phyloP scores from a whole-genome alignment of 768 basidiomycete species.

The Floccularia luteovirens region DNA sequence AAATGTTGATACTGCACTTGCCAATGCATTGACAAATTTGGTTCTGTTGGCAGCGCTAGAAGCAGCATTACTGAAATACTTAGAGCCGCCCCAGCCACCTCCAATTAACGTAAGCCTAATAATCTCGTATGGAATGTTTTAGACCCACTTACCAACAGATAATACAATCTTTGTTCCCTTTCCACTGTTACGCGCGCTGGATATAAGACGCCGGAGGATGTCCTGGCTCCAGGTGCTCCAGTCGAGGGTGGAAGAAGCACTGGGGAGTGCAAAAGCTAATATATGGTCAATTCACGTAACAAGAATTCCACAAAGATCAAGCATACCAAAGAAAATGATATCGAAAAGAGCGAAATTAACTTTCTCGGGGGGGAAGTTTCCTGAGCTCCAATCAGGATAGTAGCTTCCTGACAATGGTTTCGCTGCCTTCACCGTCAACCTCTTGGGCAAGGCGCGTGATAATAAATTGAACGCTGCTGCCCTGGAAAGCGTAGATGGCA shows the following conservation, averaged over 20 bases:
- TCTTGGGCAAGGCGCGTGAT: conserved; percentile 8
- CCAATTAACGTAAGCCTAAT: background rate
- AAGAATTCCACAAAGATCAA: background rate
- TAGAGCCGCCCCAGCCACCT: conserved; percentile 67
- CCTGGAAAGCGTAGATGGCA: conserved; percentile 37
- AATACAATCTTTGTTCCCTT: conserved; percentile 59
- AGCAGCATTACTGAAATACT: conserved; percentile 56
- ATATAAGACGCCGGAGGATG: conserved; percentile 50
- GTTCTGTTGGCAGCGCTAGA: conserved; percentile 40
- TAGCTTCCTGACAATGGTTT: conserved; percentile 35
- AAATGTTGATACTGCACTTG: conserved; percentile 46
- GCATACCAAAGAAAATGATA: background rate
- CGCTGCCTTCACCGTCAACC: conserved; percentile 15
- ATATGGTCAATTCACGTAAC: background rate
- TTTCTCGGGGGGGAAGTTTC: conserved; percentile 41
- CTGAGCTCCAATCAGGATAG: conserved; percentile 44
- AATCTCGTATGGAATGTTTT: conserved; percentile 5
- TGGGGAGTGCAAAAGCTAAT: conserved; percentile 65
- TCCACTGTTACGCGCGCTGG: conserved; percentile 44
- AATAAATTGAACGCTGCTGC: conserved; percentile 20
- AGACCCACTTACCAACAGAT: conserved; percentile 47
- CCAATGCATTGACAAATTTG: conserved; percentile 50
- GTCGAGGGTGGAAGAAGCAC: conserved; percentile 40
- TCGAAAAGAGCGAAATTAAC: conserved; percentile 39
- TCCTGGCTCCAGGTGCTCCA: conserved; percentile 44